phyloP scores from a whole-genome alignment of 495 filamentous ascomycete species.

The Trichoderma erinaceum region DNA sequence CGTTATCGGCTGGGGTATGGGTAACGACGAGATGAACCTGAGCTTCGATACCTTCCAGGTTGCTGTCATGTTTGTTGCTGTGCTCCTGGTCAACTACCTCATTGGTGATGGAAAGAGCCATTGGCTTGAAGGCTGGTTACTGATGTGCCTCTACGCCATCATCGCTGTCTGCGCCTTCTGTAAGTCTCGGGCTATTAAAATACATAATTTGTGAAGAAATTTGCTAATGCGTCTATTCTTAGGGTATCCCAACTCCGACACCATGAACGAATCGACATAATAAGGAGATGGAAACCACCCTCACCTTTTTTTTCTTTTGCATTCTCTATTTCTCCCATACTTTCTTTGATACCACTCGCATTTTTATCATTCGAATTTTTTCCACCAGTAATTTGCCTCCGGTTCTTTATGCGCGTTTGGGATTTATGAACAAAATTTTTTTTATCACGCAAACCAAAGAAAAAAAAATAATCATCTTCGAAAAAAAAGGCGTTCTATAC shows the following conservation, averaged over 20 bases:
- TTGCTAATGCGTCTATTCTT: not conserved
- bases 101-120: conserved; percentile 59
- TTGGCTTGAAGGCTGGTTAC: conserved; percentile 69
- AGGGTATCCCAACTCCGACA: not conserved
- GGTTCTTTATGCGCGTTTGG: not conserved
- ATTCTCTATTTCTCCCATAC: not conserved
- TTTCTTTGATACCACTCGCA: conserved; percentile 9
- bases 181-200: conserved; percentile 26
- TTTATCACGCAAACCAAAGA: not conserved
- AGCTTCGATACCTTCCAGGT: conserved; percentile 80
- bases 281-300: not conserved
- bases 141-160: conserved; percentile 68
- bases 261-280: not conserved
- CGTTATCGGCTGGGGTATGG: conserved; percentile 76
- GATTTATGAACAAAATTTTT: not conserved
- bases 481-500: not conserved
- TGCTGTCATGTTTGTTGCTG: conserved; percentile 68
- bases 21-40: conserved; percentile 61
- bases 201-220: not conserved
- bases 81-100: conserved; percentile 77
- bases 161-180: conserved; percentile 55
- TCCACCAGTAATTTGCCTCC: not conserved
- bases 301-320: not conserved
- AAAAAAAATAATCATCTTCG: not conserved
- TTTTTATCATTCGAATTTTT: not conserved